Percentiles rank a stretch among this genome's conserved stretches.
Conservation (phyloP, 176 grass and related monocot genomes). For the Zoysia japonica region DNA sequence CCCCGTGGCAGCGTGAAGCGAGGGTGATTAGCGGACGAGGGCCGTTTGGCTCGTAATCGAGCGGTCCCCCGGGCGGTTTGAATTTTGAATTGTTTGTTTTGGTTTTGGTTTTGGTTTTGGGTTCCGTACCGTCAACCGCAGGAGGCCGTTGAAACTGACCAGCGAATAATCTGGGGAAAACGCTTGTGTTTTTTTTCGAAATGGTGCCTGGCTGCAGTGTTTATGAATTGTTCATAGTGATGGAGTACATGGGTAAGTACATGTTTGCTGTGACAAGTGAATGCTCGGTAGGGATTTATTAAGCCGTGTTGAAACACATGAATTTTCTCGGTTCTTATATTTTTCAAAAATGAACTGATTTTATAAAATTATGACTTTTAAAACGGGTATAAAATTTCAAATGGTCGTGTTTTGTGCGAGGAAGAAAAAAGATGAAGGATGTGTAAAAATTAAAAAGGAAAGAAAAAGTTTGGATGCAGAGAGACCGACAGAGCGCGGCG, state of each 20-base stretch:
- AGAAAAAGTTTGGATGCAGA: too few species aligned
- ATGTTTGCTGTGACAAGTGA: too few species aligned
- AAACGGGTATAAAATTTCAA: too few species aligned
- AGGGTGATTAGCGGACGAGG: background rate
- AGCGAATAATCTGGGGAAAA: background rate
- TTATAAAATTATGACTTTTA: too few species aligned
- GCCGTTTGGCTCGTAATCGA: constrained; percentile 40
- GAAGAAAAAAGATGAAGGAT: background rate
- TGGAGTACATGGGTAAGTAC: too few species aligned
- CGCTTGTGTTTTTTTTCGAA: background rate
- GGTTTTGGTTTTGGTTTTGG: background rate
- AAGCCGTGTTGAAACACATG: too few species aligned
- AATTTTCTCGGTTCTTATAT: too few species aligned
- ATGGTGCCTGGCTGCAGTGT: too few species aligned
- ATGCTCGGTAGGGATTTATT: too few species aligned
- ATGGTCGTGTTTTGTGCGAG: too few species aligned
- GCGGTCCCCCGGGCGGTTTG: constrained; percentile 27
- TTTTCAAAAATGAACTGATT: too few species aligned
- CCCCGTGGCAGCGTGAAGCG: background rate
- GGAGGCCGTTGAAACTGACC: constrained; percentile 31
- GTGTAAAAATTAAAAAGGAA: background rate
- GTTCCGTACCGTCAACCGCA: constrained; percentile 46
- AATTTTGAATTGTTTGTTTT: constrained; percentile 45
- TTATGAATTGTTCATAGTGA: too few species aligned
- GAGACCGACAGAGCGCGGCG: background rate